Evolutionary conservation across 805 yeast genomes (phyloP), one percentile per base, ranked within the genome.

Genomic region (Wickerhamomyces canadensis): DNA sequence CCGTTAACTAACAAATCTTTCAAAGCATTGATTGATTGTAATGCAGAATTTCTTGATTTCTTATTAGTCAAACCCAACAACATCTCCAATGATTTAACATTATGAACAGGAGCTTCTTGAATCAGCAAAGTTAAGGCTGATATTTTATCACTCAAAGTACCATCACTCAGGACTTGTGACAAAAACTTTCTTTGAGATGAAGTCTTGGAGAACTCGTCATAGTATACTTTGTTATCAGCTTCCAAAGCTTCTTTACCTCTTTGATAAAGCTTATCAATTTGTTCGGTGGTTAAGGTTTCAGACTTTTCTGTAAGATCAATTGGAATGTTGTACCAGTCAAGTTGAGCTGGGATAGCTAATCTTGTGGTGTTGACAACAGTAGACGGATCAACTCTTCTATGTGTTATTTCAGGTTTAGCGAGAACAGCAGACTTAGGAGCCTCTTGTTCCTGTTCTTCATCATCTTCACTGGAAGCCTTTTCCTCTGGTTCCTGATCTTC

Each of bases 61-160:
- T 91, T 88, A 49, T 79, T 82, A 61, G 96, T 86, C 65, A 81
- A 84, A 5, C 76, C 72, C 44, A 84, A 57, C 45, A 93, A 64
- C 27, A 81, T 82, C 47, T 86, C 95, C 40, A 93, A 67, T 0
- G 96, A 86, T 57, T 86, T 84, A 36, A 80, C 55, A 49, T 91
- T 84, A 57, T 93, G 98, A 37, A 88, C 58, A 6, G 98, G 98
- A 3, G 97, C 89, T 64, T 93, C 98, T 58, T 93, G 98, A 33
- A 89, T 76, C 56, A 93, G 68, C 56, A 93, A 75, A 1, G 98
- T 91, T 55, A 93, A 71, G 0, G 98, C 96, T 33, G 96, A 85
- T 38, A 93, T 84, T 64, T 93, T 88, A 80, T 93, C 98, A 51
- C 79, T 82, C 51, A 91, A 70, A 0, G 98, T 93, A 84, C 98